Evolutionary conservation across 805 yeast species (phyloP), one percentile per base, ranked within the genome.

Genomic region (Kluyveromyces lactis): DNA sequence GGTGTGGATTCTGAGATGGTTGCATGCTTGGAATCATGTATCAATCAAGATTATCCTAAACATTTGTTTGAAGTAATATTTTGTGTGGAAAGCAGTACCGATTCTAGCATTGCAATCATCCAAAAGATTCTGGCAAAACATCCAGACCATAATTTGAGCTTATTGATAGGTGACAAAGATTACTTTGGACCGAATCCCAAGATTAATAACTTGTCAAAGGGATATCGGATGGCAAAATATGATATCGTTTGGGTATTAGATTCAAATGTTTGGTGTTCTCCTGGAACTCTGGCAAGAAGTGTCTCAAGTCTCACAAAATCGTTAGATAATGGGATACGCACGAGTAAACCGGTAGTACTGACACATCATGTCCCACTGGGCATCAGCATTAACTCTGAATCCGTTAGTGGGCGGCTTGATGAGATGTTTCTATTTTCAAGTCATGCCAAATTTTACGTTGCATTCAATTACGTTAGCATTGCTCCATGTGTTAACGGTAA

Each of bases 401-500:
- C 71, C 21, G 55, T 66, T 40, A 95, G 95, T 9, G 76, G 86
- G 9, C 67, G 72, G 48, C 65, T 86, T 31, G 96, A 86, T 61
- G 95, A 86, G 59, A 79, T 85, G 84, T 86, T 86, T 55, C 63
- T 86, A 51, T 69, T 81, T 38, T 80, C 95, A 0, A 76, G 95
- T 1, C 96, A 86, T 62, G 77, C 89, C 38, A 85, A 85, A 61
- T 86, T 87, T 57, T 86, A 86, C 57, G 77, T 79, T 4, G 79
- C 86, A 24, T 75, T 86, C 53, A 86, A 86, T 56, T 75, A 77
- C 43, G 63, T 81, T 8, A 73, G 80, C 4, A 60, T 84, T 26
- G 95, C 95, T 0, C 94, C 95, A 0, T 86, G 96, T 60, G 92
- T 86, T 31, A 86, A 83, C 67, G 96, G 96, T 8, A 86, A 87